Evolutionary conservation across 2,329 filamentous ascomycete species (phyloP), one percentile per base, ranked within the genome.

Genomic region (Claviceps spartinae): DNA sequence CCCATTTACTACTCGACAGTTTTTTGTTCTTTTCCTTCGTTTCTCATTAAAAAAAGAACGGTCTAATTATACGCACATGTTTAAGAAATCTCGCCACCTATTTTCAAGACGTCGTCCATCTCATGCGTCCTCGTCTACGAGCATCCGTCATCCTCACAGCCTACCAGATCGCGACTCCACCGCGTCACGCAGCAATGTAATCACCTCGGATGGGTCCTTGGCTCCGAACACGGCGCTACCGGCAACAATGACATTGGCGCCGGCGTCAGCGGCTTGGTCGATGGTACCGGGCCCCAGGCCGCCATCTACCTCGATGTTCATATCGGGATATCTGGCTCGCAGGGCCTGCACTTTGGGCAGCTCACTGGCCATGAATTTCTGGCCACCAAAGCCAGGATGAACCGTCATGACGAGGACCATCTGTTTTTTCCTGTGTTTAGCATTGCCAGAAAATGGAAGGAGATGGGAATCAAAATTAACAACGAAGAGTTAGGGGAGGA

Each of bases 341-440:
- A 98, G 75, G 41, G 84, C 88, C 58, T 85, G 72, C 24, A 98
- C 93, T 73, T 98, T 98, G 64, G 91, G 89, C 59, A 98, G 80
- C 72, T 95, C 88, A 6, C 87, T 88, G 13, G 88, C 83, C 89
- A 97, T 97, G 76, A 98, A 98, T 65, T 95, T 96, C 67, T 98
- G 93, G 6, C 93, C 93, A 56, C 93, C 93, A 65, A 98, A 98
- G 46, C 93, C 93, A 45, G 93, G 93, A 70, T 98, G 81, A 44
- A 98, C 93, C 1, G 93, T 98, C 93, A 98, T 98, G 55, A 98
- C 80, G 18, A 98, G 82, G 40, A 95, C 89, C 93, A 98, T 98
- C 91, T 96, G 56, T 40, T 18, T 41, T 50, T 41, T 49, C 9
- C 18, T 2, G 20, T 30, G 20, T 44, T 44, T 22, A 43, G 41